Conservation (phyloP, 805 yeast species). For the Ogataea parapolymorpha region DNA sequence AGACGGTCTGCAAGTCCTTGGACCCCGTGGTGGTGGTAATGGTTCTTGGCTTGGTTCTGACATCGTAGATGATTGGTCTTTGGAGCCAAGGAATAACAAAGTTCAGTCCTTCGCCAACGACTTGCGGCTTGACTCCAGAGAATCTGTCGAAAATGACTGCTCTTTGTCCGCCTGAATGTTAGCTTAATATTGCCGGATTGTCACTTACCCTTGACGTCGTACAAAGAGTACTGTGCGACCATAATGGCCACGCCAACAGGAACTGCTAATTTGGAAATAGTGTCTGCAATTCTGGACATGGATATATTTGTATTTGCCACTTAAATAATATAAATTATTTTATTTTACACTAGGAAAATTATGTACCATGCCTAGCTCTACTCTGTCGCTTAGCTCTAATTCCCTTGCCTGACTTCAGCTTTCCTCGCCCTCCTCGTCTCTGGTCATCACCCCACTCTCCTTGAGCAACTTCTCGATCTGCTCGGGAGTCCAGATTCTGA, state of each 20-base stretch:
- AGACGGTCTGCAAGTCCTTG: constrained; percentile 94
- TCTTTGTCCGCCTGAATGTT: constrained; percentile 65
- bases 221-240: constrained; percentile 78
- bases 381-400: too few relatives aligned
- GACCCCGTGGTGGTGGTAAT: constrained; percentile 95
- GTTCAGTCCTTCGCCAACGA: constrained; percentile 95
- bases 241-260: constrained; percentile 70
- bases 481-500: constrained; percentile 74
- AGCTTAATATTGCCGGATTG: not conserved
- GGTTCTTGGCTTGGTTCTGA: constrained; percentile 91
- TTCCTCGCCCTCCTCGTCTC: constrained; percentile 45
- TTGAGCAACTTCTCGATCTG: constrained; percentile 75
- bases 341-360: constrained; percentile 4
- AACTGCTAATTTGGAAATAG: constrained; percentile 51
- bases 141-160: constrained; percentile 94
- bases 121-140: constrained; percentile 81
- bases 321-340: constrained; percentile 1
- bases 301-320: constrained; percentile 4
- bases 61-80: constrained; percentile 84
- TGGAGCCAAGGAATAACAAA: constrained; percentile 96
- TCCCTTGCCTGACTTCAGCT: too few relatives aligned
- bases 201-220: constrained; percentile 71
- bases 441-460: constrained; percentile 59
- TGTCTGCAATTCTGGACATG: constrained; percentile 42
- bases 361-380: constrained; percentile 4